These are phyloP conservation scores for Centaurea solstitialis DNA, from an alignment of 129 eudicot species.

Conservation along the genomic window DNA sequence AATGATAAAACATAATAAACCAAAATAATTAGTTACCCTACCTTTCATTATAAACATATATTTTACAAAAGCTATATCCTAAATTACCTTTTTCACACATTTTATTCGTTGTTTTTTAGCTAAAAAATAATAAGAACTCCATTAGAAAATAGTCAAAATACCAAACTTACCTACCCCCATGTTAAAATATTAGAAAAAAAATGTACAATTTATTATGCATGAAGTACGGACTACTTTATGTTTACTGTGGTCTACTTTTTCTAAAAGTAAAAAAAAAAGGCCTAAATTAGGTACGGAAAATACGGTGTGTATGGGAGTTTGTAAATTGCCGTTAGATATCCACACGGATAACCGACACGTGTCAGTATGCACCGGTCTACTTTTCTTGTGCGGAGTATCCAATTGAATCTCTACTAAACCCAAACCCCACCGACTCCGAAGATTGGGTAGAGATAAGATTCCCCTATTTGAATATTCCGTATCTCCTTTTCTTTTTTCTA, in stretches of 20 bases:
- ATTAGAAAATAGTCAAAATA: too few relatives aligned
- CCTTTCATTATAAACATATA: too few relatives aligned
- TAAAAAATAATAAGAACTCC: not conserved
- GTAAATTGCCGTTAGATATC: not conserved
- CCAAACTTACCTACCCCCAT: not conserved
- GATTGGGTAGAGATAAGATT: constrained; percentile 17
- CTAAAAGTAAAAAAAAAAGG: not conserved
- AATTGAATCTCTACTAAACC: constrained; percentile 11
- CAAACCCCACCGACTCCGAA: not conserved
- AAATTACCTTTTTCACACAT: not conserved
- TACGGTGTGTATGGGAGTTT: constrained; percentile 12
- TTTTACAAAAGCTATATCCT: too few relatives aligned
- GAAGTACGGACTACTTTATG: not conserved
- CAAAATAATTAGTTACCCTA: too few relatives aligned
- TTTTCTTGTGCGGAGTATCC: not conserved
- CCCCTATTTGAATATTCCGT: constrained; percentile 13
- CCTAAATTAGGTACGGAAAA: constrained; percentile 14
- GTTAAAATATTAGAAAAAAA: not conserved
- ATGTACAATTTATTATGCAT: not conserved
- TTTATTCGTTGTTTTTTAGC: not conserved
- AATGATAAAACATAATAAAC: too few relatives aligned
- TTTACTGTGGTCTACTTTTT: not conserved
- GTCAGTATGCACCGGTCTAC: not conserved
- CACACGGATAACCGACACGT: constrained; percentile 3
- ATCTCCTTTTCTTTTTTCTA: not conserved